Evolutionary conservation across 805 yeast species (phyloP).

Genomic region (Cyberlindnera euphorbiiphila): DNA sequence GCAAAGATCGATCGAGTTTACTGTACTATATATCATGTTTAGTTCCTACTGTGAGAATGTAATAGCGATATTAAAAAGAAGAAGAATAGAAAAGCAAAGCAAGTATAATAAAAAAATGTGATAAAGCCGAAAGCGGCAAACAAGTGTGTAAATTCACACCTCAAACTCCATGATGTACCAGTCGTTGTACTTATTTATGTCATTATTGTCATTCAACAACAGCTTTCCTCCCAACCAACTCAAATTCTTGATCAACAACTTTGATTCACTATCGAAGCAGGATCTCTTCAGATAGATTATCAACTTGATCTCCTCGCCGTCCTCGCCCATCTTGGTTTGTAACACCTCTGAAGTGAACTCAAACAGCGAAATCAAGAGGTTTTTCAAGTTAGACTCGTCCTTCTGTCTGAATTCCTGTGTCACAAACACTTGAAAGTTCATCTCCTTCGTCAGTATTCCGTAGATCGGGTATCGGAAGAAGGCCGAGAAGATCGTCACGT

Average conservation of each 20-base stretch:
- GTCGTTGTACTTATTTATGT: conserved; percentile 23
- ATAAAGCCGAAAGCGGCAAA: neutral
- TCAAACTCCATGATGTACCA: conserved; percentile 31
- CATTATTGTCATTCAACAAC: conserved; percentile 18
- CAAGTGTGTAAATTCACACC: conserved; percentile 11
- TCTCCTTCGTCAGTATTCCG: conserved; percentile 16
- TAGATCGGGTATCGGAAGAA: conserved; percentile 25
- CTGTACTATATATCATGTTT: no score
- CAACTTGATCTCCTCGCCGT: conserved; percentile 17
- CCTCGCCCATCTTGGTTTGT: conserved; percentile 7
- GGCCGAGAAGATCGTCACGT: conserved; percentile 19
- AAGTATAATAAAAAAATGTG: conserved; percentile 1
- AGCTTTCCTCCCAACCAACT: conserved; percentile 28
- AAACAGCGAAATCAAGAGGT: conserved; percentile 22
- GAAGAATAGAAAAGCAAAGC: conserved; percentile 4
- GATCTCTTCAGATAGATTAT: conserved; percentile 22
- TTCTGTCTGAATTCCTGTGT: conserved; percentile 22
- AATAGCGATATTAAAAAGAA: no score
- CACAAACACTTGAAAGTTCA: conserved; percentile 20
- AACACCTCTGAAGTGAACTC: conserved; percentile 25
- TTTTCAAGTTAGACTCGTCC: conserved; percentile 24
- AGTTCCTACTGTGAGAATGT: no score
- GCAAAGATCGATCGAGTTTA: no score
- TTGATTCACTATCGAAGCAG: conserved; percentile 25
- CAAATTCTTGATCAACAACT: conserved; percentile 24